Conservation (phyloP, 441 rosid species). For the Pelargonium myrrhifolium region DNA sequence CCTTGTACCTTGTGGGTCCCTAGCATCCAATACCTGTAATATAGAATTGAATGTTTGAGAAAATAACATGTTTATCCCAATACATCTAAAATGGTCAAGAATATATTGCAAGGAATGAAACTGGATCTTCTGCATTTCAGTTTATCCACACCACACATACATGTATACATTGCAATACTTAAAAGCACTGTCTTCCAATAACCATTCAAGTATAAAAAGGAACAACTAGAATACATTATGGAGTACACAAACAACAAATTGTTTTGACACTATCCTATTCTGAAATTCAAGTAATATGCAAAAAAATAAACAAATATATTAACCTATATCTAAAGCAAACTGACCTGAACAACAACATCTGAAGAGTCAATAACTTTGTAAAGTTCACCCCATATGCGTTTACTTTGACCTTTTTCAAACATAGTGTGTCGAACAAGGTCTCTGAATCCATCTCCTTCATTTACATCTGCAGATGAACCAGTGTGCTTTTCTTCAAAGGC, state of each 20-base stretch:
- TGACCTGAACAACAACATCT: conserved; percentile 89
- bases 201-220: neutral
- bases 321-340: conserved; percentile 5
- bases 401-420: conserved; percentile 98
- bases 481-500: conserved; percentile 56
- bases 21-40: conserved; percentile 85
- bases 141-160: neutral
- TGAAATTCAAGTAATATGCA: neutral
- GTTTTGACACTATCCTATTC: neutral
- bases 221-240: neutral
- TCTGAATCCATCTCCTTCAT: conserved; percentile 69
- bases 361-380: conserved; percentile 96
- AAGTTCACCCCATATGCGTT: conserved; percentile 97
- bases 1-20: conserved; percentile 92
- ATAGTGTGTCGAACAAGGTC: conserved; percentile 86
- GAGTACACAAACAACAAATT: neutral
- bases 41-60: conserved; percentile 7
- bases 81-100: neutral
- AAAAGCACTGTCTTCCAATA: neutral
- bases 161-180: neutral
- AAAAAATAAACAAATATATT: conserved; percentile 5
- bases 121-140: neutral
- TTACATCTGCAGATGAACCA: conserved; percentile 38
- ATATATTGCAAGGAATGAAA: neutral
- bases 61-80: neutral